These are phyloP conservation scores for Colletotrichum tabaci DNA, from an alignment of 2,329 filamentous ascomycete genomes.

Conservation along the genomic window DNA sequence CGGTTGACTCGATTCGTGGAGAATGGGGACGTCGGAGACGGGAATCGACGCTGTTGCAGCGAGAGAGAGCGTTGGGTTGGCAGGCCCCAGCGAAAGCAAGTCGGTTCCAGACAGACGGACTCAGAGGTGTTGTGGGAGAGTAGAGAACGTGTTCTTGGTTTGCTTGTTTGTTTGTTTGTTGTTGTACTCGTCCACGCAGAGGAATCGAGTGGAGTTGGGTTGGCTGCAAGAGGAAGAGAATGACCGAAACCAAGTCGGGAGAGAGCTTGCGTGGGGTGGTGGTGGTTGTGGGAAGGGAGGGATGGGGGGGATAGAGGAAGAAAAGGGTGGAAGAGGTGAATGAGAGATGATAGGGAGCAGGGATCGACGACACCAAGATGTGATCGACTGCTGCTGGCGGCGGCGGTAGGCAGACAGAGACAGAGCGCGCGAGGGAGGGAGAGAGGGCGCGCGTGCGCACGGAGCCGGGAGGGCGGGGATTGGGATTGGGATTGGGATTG, in stretches of 20 bases:
- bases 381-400: no score
- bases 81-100: constrained; percentile 19
- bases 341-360: constrained; percentile 36
- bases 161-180: constrained; percentile 39
- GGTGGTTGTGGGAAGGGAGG: background rate
- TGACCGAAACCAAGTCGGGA: constrained; percentile 3
- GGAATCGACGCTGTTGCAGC: constrained; percentile 7
- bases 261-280: constrained; percentile 26
- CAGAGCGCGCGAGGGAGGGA: background rate
- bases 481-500: no score
- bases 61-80: constrained; percentile 6
- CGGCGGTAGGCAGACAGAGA: background rate
- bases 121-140: background rate
- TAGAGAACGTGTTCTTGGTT: constrained; percentile 36
- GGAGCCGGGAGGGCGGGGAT: constrained; percentile 6
- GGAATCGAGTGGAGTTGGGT: constrained; percentile 20
- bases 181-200: constrained; percentile 39
- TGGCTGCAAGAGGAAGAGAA: constrained; percentile 31
- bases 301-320: constrained; percentile 36
- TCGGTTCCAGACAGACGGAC: constrained; percentile 31
- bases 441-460: constrained; percentile 32
- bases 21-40: constrained; percentile 16
- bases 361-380: constrained; percentile 6
- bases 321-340: constrained; percentile 38
- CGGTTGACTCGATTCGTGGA: constrained; percentile 34